These are phyloP conservation scores for Calonectria leucothoes DNA, from an alignment of 2,329 filamentous ascomycete species.

Conservation along the genomic window DNA sequence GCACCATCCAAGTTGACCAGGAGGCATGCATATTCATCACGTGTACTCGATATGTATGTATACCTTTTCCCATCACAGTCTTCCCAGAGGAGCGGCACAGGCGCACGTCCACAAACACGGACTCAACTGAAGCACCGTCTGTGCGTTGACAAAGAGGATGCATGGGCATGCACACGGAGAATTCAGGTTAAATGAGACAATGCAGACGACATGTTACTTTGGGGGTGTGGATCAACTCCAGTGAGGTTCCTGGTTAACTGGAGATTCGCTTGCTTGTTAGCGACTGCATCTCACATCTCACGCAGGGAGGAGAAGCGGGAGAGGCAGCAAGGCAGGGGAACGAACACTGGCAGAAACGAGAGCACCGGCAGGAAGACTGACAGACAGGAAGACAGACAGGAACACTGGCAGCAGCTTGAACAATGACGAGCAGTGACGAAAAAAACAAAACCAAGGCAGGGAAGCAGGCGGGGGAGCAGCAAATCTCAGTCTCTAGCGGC, in stretches of 20 bases:
- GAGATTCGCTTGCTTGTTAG: neutral
- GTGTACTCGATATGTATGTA: constrained; percentile 1
- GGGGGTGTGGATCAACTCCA: neutral
- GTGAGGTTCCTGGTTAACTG: neutral
- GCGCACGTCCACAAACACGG: neutral
- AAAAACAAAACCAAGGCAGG: neutral
- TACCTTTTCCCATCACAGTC: neutral
- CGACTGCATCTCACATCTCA: neutral
- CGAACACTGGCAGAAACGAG: neutral
- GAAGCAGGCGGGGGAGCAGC: neutral
- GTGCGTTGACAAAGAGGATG: constrained; percentile 1
- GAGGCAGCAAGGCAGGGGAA: neutral
- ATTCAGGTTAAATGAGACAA: constrained; percentile 13
- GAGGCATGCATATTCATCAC: neutral
- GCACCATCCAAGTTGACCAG: neutral
- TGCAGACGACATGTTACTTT: constrained; percentile 11
- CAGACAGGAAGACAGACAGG: neutral
- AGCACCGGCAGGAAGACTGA: neutral
- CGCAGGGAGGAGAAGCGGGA: neutral
- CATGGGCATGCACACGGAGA: neutral
- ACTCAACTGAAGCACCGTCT: neutral
- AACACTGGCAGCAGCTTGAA: neutral
- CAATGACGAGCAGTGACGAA: neutral
- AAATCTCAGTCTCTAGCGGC: constrained; percentile 1
- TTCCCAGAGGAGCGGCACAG: neutral